Conservation (phyloP, 192 early-diverging fungal species). For the Phlyctochytrium bullatum region DNA sequence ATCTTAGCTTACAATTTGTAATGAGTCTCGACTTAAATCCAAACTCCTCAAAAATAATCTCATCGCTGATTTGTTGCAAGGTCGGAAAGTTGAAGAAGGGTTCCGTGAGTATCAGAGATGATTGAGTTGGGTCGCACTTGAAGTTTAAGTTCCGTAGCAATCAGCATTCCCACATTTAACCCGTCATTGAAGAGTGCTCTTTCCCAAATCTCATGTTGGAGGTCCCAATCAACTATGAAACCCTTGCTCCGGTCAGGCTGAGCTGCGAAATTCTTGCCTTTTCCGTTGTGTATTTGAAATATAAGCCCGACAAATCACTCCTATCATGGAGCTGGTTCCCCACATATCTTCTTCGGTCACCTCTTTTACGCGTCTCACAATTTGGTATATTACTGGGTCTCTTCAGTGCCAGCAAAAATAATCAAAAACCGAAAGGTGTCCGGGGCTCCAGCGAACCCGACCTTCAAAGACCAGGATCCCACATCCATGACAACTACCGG, state of each 20-base stretch:
- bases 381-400: constrained; percentile 44
- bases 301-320: constrained; percentile 69
- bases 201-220: constrained; percentile 78
- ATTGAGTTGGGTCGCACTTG: constrained; percentile 59
- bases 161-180: constrained; percentile 47
- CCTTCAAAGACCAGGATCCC: background rate
- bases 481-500: background rate
- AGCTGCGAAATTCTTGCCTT: too few relatives aligned
- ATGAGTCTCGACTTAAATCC: constrained; percentile 50
- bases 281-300: constrained; percentile 75
- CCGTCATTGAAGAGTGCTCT: constrained; percentile 64
- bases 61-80: constrained; percentile 70
- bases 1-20: too few relatives aligned
- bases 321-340: constrained; percentile 66
- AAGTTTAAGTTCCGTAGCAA: background rate
- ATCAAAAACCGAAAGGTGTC: background rate
- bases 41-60: constrained; percentile 85
- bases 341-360: constrained; percentile 53
- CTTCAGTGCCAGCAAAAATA: background rate
- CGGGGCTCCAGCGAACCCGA: background rate
- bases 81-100: constrained; percentile 76
- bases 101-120: constrained; percentile 67
- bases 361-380: constrained; percentile 58
- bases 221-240: constrained; percentile 73
- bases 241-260: constrained; percentile 59